Evolutionary conservation across 805 yeast genomes (phyloP).

Genomic region (Suhomyces xylopsoci): DNA sequence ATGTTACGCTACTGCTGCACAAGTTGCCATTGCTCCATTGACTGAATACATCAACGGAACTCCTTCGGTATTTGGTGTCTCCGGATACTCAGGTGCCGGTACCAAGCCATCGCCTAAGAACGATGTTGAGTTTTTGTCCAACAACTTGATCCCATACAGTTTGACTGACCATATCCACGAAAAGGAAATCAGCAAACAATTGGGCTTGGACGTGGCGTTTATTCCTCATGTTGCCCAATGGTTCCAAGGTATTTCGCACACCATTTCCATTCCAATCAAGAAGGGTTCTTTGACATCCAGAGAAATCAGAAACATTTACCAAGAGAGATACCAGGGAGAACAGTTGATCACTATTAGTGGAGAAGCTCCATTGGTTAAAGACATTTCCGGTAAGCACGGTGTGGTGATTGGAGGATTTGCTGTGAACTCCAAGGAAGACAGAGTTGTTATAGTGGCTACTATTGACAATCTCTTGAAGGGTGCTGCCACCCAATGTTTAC

Average conservation of each 20-base stretch:
- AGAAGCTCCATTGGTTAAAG: conserved; percentile 90
- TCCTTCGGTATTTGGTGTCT: conserved; percentile 90
- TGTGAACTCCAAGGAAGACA: conserved; percentile 79
- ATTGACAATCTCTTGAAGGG: conserved; percentile 96
- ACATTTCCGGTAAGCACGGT: conserved; percentile 91
- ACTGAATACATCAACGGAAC: conserved; percentile 61
- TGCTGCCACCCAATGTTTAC: conserved; percentile 97
- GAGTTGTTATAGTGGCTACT: conserved; percentile 92
- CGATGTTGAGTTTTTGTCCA: conserved; percentile 66
- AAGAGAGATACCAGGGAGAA: conserved; percentile 85
- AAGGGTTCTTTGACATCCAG: conserved; percentile 64
- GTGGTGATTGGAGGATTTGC: conserved; percentile 95
- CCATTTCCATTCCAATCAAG: conserved; percentile 85
- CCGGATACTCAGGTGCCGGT: conserved; percentile 99
- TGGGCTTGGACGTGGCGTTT: conserved; percentile 80
- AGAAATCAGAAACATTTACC: conserved; percentile 80
- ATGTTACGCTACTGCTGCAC: conserved; percentile 99
- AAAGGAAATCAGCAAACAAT: conserved; percentile 79
- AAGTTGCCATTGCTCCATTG: conserved; percentile 81
- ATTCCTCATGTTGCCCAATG: conserved; percentile 98
- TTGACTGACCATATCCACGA: conserved; percentile 97
- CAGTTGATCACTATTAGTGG: conserved; percentile 81
- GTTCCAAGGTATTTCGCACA: conserved; percentile 97
- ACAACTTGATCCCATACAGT: conserved; percentile 92
- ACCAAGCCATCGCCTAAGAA: conserved; percentile 97